Base-by-base conservation (phyloP, 23 red algal genomes). In the Cyanidioschyzon merolae region DNA sequence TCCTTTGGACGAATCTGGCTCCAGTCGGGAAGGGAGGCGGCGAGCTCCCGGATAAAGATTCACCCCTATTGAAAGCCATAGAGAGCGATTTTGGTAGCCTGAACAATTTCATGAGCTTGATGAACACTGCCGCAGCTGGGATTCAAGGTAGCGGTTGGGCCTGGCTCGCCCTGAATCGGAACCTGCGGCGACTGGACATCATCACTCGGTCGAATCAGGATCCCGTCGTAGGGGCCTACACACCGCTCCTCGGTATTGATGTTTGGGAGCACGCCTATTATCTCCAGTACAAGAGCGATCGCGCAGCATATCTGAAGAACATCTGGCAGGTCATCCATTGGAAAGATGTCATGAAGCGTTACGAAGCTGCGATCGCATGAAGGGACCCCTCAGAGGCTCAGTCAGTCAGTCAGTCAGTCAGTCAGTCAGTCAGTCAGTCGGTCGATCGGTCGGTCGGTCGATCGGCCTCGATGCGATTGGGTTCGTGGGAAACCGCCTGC, bases 201-300 rank as follows among this genome's bases (percentile, higher is more conserved):
- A 37, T 59, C 37, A 78, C 57, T 25, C 51, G 83, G 24, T 75
- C 67, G 12, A 75, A 86, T 45, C 80, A 83, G 80, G 80, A 83
- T 51, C 80, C 80, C 26, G 34, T 76, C 31, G 45, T 75, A 2
- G 80, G 58, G 7, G 80, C 58, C 1, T 67, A 75, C 36, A 90
- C 89, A 18, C 92, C 92, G 2, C 67, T 96, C 37, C 63, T 96
- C 37, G 92, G 92, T 0, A 51, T 96, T 1, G 92, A 96, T 58
- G 82, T 96, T 1, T 96, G 92, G 92, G 92, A 93, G 68, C 85
- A 88, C 74, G 78, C 85, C 31, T 88, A 88, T 58, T 82, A 88
- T 68, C 25, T 88, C 0, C 77, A 88, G 68, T 88, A 88, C 76
- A 82, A 82, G 57, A 82, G 74, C 18, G 77, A 76, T 36, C 58